phyloP scores from a whole-genome alignment of 495 filamentous ascomycete species.

The Amorphotheca resinae region DNA sequence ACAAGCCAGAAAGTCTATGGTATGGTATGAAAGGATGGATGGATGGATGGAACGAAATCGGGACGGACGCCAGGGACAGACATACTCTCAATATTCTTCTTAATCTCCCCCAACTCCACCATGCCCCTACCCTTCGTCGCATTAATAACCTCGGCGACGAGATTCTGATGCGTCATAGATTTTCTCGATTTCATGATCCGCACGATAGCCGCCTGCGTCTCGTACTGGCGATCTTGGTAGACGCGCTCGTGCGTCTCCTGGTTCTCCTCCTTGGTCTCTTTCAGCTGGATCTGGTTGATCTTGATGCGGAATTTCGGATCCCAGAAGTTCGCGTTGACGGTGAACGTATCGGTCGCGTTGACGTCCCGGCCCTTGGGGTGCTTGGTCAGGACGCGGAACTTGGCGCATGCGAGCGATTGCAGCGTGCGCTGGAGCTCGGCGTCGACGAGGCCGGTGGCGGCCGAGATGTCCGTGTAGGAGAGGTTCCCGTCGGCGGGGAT shows the following conservation, averaged over 20 bases:
- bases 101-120: conserved; percentile 76
- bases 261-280: conserved; percentile 76
- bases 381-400: conserved; percentile 75
- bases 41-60: neutral
- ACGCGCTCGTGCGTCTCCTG: conserved; percentile 85
- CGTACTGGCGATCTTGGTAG: conserved; percentile 77
- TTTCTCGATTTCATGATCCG: conserved; percentile 94
- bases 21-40: neutral
- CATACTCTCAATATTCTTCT: conserved; percentile 91
- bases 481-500: conserved; percentile 41
- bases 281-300: conserved; percentile 96
- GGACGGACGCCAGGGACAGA: conserved; percentile 14
- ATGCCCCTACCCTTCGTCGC: conserved; percentile 76
- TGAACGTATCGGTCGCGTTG: conserved; percentile 61
- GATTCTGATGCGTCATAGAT: conserved; percentile 65
- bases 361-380: conserved; percentile 77
- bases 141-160: conserved; percentile 78
- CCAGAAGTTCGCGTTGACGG: conserved; percentile 60
- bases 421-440: conserved; percentile 76
- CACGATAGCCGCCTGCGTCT: conserved; percentile 95
- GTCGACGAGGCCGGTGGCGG: conserved; percentile 51
- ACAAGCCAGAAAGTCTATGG: conserved; percentile 3
- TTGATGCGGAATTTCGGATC: conserved; percentile 86
- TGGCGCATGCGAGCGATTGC: conserved; percentile 86
- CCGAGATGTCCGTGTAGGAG: conserved; percentile 55